Evolutionary conservation across 1,284 basidiomycete genomes (phyloP), one percentile per base, ranked within the genome.

Genomic region (Fereydounia khargensis): DNA sequence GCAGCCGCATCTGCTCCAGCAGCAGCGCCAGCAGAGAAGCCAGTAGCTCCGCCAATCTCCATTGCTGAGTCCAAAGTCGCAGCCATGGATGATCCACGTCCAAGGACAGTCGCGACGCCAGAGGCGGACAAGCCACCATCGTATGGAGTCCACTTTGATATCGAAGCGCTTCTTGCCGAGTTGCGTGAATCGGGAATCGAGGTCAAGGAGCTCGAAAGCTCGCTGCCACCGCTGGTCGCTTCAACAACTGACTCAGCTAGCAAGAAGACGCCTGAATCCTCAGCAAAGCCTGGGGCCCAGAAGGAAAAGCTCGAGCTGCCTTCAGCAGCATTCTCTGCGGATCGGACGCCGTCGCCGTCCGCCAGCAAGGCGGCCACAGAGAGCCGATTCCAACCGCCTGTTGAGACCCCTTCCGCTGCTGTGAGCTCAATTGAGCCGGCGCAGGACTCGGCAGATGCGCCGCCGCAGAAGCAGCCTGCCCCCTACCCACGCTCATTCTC

Each of bases 81-180:
- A 5, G 28, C 28, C 6, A 30, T 30, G 28, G 11, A 30, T 16
- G 28, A 30, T 14, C 28, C 28, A 6, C 6, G 17, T 11, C 6
- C 28, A 16, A 11, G 17, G 28, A 30, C 28, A 4, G 13, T 30
- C 20, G 47, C 45, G 17, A 62, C 57, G 27, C 53, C 65, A 5
- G 58, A 65, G 35, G 43, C 35, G 21, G 54, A 58, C 35, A 48
- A 50, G 28, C 51, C 52, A n/a, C 41, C 42, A 20, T 41, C 47
- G 30, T 42, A 23, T 25, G 42, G 52, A 17, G 60, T 57, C 2
- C 63, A 64, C 21, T 54, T 68, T 21, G 68, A 71, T 25, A 65
- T 64, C 3, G 68, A 66, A 24, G 63, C 61, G n/a, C 63, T 71
- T 10, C 45, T 71, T 30, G 65, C 61, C 27, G 67, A 70, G 43